Base-by-base conservation (phyloP, 2,329 filamentous ascomycete genomes). In the Didymella segeticola region DNA sequence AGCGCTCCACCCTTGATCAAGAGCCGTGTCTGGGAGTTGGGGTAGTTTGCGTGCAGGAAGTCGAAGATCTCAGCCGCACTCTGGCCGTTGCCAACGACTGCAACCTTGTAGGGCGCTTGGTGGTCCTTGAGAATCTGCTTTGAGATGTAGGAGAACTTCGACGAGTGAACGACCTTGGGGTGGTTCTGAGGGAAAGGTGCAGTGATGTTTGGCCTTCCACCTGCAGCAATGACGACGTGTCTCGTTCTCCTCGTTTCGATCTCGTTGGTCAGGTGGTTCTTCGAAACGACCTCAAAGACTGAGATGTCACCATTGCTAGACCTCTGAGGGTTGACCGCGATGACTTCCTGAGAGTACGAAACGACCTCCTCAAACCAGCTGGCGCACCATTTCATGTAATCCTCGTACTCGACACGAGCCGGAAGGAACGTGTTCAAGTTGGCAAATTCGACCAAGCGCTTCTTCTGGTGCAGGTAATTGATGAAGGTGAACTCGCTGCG, bases 31-130 rank as follows among this genome's bases (percentile, higher is more conserved):
- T 85, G 83, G 23, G 89, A 86, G 71, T 93, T 92, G 31, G 92
- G 92, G 72, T 96, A 97, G 39, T 90, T 80, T 31, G 80, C 82
- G 67, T 93, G 89, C 43, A 98, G 79, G 74, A 96, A 93, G 78
- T 91, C 89, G 79, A 96, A 97, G 67, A 97, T 96, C 79, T 99
- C 93, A 9, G 93, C 93, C 2, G 92, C 92, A 72, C 90, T 96
- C 79, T 99, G 93, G 1, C 95, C 93, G 39, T 87, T 90, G 8
- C 93, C 93, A 33, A 98, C 81, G 10, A 98, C 89, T 8, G 91
- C 93, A 46, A 98, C 87, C 14, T 85, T 86, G 74, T 91, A 90
- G 2, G 80, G 82, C 2, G 80, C 78, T 27, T 80, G 76, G 49
- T 78, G 74, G 61, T 86, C 80, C 53, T 72, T 77, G 43, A 90